phyloP scores from a whole-genome alignment of 495 filamentous ascomycete species.

The Aspergillus indologenus region DNA sequence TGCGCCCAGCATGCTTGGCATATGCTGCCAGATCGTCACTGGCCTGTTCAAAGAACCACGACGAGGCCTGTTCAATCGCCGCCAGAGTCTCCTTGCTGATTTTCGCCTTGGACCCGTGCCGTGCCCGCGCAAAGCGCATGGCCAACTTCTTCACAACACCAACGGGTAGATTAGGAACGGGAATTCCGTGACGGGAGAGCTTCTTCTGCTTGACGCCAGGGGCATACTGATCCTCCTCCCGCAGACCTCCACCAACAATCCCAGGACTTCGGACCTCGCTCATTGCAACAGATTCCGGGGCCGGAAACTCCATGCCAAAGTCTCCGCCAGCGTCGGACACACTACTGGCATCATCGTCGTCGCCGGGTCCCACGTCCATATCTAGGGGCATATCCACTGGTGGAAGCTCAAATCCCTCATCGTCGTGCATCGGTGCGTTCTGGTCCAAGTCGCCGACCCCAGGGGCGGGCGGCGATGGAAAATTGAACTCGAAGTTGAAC shows the following conservation, averaged over 20 bases:
- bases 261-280: slow-evolving; percentile 39
- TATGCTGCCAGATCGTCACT: slow-evolving; percentile 76
- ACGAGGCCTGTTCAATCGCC: slow-evolving; percentile 72
- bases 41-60: slow-evolving; percentile 86
- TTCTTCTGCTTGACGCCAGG: slow-evolving; percentile 46
- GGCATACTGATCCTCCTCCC: slow-evolving; percentile 30
- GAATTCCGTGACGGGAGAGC: slow-evolving; percentile 69
- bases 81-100: slow-evolving; percentile 69
- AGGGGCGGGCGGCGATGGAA: slow-evolving; percentile 36
- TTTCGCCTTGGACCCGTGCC: slow-evolving; percentile 57
- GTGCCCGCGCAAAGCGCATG: slow-evolving; percentile 61
- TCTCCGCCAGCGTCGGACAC: slow-evolving; percentile 22
- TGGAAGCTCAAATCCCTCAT: slow-evolving; percentile 39
- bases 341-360: slow-evolving; percentile 18
- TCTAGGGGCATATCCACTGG: slow-evolving; percentile 33
- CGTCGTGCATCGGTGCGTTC: slow-evolving; percentile 32
- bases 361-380: slow-evolving; percentile 20
- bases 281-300: slow-evolving; percentile 28
- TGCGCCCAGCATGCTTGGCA: slow-evolving; percentile 76
- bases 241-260: slow-evolving; percentile 41
- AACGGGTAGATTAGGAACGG: slow-evolving; percentile 69
- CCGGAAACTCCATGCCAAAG: slow-evolving; percentile 32
- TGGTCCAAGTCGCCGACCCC: slow-evolving; percentile 26
- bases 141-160: slow-evolving; percentile 73
- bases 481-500: slow-evolving; percentile 44